A percentile compares a stretch with the other conserved stretches of the same genome.
These are phyloP conservation scores for Oidium heveae DNA, from an alignment of 2,329 filamentous ascomycete species.

Conservation along the genomic window DNA sequence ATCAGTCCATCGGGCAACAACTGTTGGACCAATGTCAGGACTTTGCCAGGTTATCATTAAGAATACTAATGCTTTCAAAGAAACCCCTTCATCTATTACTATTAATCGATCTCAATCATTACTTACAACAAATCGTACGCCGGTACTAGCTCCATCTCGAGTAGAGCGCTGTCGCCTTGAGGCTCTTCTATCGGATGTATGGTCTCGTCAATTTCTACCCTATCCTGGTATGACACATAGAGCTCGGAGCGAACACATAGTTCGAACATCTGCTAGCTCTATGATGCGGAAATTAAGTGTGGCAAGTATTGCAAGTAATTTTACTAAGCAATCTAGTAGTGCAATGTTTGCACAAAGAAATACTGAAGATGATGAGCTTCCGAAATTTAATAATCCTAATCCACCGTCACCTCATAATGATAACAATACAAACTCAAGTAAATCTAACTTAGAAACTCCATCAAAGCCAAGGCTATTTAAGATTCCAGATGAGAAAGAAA, in stretches of 20 bases:
- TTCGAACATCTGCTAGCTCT: conserved; percentile 56
- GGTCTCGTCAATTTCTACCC: conserved; percentile 57
- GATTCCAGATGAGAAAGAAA: conserved; percentile 12
- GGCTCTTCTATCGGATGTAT: conserved; percentile 47
- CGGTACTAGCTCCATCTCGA: conserved; percentile 48
- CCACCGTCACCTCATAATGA: neutral
- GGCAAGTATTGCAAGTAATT: conserved; percentile 52
- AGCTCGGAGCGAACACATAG: conserved; percentile 41
- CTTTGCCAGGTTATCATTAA: conserved; percentile 62
- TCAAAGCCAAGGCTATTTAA: conserved; percentile 7
- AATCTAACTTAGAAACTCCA: conserved; percentile 6
- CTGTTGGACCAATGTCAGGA: conserved; percentile 40
- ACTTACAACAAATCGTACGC: conserved; percentile 39
- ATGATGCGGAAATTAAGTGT: conserved; percentile 76
- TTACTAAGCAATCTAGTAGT: conserved; percentile 37
- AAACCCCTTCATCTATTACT: conserved; percentile 21
- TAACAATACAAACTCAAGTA: conserved; percentile 4
- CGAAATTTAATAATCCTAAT: conserved; percentile 3
- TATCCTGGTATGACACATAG: conserved; percentile 56
- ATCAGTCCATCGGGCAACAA: conserved; percentile 57
- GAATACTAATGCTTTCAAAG: conserved; percentile 49
- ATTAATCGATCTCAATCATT: conserved; percentile 63
- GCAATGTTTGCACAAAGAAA: conserved; percentile 9
- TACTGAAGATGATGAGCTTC: conserved; percentile 6
- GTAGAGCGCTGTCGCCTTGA: conserved; percentile 59